Base-by-base conservation (phyloP, 345 rosid genomes). In the Crucihimalaya himalaica region DNA sequence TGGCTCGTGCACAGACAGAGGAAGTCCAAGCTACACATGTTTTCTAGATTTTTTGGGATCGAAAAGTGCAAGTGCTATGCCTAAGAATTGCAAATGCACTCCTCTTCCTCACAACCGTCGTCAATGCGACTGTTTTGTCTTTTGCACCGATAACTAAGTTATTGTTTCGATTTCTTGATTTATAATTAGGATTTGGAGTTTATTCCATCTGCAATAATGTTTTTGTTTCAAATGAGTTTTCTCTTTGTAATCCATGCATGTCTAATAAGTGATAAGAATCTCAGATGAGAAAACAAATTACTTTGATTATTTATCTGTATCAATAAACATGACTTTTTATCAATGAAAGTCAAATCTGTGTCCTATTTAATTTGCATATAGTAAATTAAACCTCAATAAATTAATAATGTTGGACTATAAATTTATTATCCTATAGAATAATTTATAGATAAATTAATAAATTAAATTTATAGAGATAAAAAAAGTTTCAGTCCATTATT, bases 1-100 rank as follows among this genome's bases (percentile, higher is more conserved):
- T 16, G 73, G 73, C 6, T 42, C 52, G 10, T 68, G 73, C 53
- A 55, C 63, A 16, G 73, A 55, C 42, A 55, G 54, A 13, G 63
- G 63, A 27, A 68, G 62, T 2, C 71, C 72, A 52, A 67, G 64
- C 8, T 43, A 55, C 42, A 68, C 73, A 54, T 68, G 73, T 27
- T 54, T 68, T 6, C 63, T 68, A 23, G 73, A 68, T 42, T 28
- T 55, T 11, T 18, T 68, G 29, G 73, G 40, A n/a, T 68, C 73
- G 1, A 54, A 12, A 42, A 55, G 63, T 54, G 73, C 73, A 39
- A 54, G 63, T 68, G 64, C 42, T 56, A 68, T 68, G 72, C 72
- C 72, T 54, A 68, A 55, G 54, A 68, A 55, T 25, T 68, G 73
- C 53, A 54, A 27, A 27, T 68, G 71, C 21, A 50, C 48, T 51